Conservation (phyloP, 495 filamentous ascomycete species). For the Neurospora sp. region DNA sequence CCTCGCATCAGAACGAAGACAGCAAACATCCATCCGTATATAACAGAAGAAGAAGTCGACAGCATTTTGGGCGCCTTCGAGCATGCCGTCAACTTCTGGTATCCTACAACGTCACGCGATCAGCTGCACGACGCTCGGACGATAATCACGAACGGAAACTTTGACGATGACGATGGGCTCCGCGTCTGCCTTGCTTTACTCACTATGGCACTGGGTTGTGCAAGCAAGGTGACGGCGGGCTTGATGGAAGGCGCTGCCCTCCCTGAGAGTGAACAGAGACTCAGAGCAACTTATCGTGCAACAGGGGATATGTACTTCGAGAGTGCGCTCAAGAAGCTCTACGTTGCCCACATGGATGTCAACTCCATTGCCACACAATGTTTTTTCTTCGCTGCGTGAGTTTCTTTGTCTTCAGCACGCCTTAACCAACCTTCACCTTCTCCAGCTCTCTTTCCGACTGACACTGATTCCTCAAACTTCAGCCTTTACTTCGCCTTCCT, state of each 20-base stretch:
- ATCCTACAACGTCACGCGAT: conserved; percentile 18
- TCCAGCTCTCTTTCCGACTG: not conserved
- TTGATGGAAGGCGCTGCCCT: conserved; percentile 1
- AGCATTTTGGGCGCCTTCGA: conserved; percentile 25
- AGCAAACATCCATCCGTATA: conserved; percentile 18
- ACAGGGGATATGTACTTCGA: conserved; percentile 26
- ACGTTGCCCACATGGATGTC: conserved; percentile 22
- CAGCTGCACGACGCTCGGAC: conserved; percentile 11
- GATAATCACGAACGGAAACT: conserved; percentile 8
- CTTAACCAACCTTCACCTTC: not conserved
- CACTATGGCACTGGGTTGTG: conserved; percentile 24
- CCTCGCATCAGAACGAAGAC: conserved; percentile 8
- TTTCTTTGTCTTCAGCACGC: not conserved
- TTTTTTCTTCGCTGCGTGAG: conserved; percentile 26
- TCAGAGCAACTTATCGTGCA: conserved; percentile 5
- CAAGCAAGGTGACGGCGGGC: conserved; percentile 15
- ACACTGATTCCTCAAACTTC: not conserved
- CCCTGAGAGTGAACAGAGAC: conserved; percentile 3
- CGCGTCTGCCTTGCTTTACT: conserved; percentile 21
- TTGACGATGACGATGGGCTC: conserved; percentile 8
- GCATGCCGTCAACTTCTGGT: conserved; percentile 27
- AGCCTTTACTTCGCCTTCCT: conserved; percentile 30
- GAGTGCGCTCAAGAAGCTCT: conserved; percentile 20
- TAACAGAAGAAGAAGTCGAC: conserved; percentile 27
- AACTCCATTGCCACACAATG: conserved; percentile 24